phyloP scores from a whole-genome alignment of 805 yeast species.

The Clavispora asparagi region DNA sequence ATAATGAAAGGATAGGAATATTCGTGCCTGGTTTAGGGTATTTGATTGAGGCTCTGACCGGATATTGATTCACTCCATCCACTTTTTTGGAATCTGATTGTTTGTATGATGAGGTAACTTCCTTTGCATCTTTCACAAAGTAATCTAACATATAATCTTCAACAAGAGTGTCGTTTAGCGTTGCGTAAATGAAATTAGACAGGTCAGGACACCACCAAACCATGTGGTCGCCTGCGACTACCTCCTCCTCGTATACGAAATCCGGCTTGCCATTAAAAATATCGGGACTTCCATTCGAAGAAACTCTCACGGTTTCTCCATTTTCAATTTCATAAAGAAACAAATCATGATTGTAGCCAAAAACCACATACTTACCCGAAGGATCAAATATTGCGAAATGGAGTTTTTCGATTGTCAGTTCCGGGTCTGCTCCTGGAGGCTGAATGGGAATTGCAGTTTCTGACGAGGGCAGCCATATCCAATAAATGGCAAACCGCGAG shows the following conservation, averaged over 20 bases:
- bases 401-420: slow-evolving; percentile 19
- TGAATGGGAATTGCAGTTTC: slow-evolving; percentile 29
- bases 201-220: slow-evolving; percentile 76
- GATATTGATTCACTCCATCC: slow-evolving; percentile 38
- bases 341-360: slow-evolving; percentile 51
- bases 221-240: slow-evolving; percentile 50
- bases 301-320: slow-evolving; percentile 27
- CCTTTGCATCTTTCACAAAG: slow-evolving; percentile 35
- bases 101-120: slow-evolving; percentile 9
- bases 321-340: slow-evolving; percentile 38
- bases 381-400: slow-evolving; percentile 57
- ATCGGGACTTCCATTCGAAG: slow-evolving; percentile 47
- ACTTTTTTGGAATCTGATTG: not conserved
- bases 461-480: slow-evolving; percentile 29
- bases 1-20: slow-evolving; percentile 52
- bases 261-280: slow-evolving; percentile 69
- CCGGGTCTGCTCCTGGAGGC: slow-evolving; percentile 17
- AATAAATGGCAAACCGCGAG: slow-evolving; percentile 31
- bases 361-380: slow-evolving; percentile 48
- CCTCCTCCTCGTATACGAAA: slow-evolving; percentile 86
- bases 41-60: slow-evolving; percentile 40
- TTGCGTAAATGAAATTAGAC: slow-evolving; percentile 47
- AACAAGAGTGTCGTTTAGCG: slow-evolving; percentile 57
- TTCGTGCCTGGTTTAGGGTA: slow-evolving; percentile 72
- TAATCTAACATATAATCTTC: slow-evolving; percentile 47